Conservation (phyloP, 768 basidiomycete species). For the Pulveroboletus sp. region DNA sequence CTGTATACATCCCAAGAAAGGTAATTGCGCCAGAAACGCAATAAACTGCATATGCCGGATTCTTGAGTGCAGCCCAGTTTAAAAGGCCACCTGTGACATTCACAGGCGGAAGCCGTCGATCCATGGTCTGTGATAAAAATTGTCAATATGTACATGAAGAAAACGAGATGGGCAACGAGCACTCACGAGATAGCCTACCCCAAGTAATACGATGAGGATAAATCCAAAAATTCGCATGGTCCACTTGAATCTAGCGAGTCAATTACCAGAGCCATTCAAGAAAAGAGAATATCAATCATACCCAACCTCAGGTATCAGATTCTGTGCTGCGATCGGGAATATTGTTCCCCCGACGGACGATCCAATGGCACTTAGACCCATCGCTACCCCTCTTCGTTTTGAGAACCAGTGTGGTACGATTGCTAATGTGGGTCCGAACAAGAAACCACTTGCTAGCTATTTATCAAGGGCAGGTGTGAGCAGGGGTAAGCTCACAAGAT, state of each 20-base stretch:
- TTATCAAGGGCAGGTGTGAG: not conserved
- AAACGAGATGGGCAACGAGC: not conserved
- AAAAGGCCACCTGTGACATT: constrained; percentile 56
- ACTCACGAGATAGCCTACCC: constrained; percentile 51
- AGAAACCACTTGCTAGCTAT: constrained; percentile 46
- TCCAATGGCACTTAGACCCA: constrained; percentile 64
- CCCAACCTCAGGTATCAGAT: constrained; percentile 55
- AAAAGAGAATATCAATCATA: constrained; percentile 25
- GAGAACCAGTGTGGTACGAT: constrained; percentile 76
- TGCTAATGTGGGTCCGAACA: constrained; percentile 61
- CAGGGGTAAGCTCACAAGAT: not conserved
- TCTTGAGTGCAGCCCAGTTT: constrained; percentile 49
- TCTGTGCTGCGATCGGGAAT: constrained; percentile 59
- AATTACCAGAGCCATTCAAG: not conserved
- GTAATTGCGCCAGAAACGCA: constrained; percentile 51
- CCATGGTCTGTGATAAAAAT: constrained; percentile 20
- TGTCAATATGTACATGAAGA: not conserved
- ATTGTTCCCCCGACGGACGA: constrained; percentile 68
- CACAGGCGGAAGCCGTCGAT: constrained; percentile 53
- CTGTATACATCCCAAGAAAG: constrained; percentile 71
- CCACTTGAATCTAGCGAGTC: constrained; percentile 64
- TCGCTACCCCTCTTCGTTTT: constrained; percentile 48
- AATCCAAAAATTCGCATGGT: constrained; percentile 71
- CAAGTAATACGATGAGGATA: constrained; percentile 51
- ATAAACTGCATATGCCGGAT: constrained; percentile 50